phyloP scores from a whole-genome alignment of 1,284 basidiomycete species.

The Testicularia cyperi region DNA sequence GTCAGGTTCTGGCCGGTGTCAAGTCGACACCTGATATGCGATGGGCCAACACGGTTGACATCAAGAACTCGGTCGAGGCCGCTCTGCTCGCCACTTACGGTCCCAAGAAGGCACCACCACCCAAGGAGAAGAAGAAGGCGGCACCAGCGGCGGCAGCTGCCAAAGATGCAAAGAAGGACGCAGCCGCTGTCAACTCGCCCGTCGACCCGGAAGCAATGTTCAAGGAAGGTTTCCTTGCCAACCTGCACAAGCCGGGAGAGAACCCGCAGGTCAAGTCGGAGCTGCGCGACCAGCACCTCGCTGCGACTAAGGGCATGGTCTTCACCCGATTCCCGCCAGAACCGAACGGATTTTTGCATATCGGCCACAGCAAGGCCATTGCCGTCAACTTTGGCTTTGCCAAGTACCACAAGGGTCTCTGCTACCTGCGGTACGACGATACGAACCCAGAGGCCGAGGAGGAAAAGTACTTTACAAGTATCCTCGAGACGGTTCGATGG shows the following conservation, averaged over 20 bases:
- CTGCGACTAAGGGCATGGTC: constrained; percentile 77
- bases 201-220: constrained; percentile 71
- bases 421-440: constrained; percentile 94
- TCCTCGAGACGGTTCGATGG: constrained; percentile 93
- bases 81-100: constrained; percentile 78
- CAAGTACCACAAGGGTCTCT: constrained; percentile 82
- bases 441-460: constrained; percentile 99
- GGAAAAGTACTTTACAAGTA: constrained; percentile 91
- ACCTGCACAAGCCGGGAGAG: constrained; percentile 88
- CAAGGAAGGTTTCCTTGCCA: constrained; percentile 89
- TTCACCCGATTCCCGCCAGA: constrained; percentile 98
- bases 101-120: constrained; percentile 56
- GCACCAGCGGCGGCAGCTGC: constrained; percentile 14
- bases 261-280: constrained; percentile 83
- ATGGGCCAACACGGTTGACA: constrained; percentile 86
- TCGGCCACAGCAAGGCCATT: constrained; percentile 95
- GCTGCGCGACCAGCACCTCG: constrained; percentile 79
- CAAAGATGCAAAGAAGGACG: constrained; percentile 28
- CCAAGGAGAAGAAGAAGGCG: constrained; percentile 66
- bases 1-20: constrained; percentile 51
- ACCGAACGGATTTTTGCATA: constrained; percentile 94
- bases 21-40: constrained; percentile 61
- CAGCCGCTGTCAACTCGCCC: constrained; percentile 5
- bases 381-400: constrained; percentile 98
- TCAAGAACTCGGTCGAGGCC: constrained; percentile 83